Evolutionary conservation across 179 eudicot genomes (phyloP).

Genomic region (Silene vulgaris): DNA sequence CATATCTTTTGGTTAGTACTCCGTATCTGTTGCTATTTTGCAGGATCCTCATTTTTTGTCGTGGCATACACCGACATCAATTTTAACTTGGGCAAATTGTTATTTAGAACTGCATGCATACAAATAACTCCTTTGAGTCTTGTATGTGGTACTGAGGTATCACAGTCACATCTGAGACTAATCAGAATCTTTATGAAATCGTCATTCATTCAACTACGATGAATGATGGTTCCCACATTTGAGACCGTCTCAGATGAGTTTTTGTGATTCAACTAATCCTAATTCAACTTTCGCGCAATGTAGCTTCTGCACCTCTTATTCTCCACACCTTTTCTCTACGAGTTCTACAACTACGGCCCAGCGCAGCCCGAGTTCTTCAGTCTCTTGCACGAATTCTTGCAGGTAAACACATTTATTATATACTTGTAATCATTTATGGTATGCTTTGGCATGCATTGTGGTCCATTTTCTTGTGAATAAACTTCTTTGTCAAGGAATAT

Average conservation of each 20-base stretch:
- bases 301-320: slow-evolving; percentile 57
- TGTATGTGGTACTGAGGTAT: background rate
- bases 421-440: background rate
- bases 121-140: background rate
- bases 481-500: too few relatives aligned
- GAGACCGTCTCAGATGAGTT: too few relatives aligned
- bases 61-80: background rate
- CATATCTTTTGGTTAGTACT: slow-evolving; percentile 52
- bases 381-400: slow-evolving; percentile 50
- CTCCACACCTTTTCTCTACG: slow-evolving; percentile 47
- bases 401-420: slow-evolving; percentile 32
- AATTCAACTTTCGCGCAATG: slow-evolving; percentile 5
- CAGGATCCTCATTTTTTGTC: background rate
- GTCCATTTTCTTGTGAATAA: too few relatives aligned
- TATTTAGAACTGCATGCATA: background rate
- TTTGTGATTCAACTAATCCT: background rate
- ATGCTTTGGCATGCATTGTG: background rate
- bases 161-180: too few relatives aligned
- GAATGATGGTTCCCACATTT: too few relatives aligned
- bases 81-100: background rate
- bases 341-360: slow-evolving; percentile 59
- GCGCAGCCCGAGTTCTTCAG: slow-evolving; percentile 41
- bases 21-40: background rate
- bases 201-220: too few relatives aligned
- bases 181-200: too few relatives aligned